Conservation (phyloP, 176 grass and related monocot species). For the Oryza glaberrima region DNA sequence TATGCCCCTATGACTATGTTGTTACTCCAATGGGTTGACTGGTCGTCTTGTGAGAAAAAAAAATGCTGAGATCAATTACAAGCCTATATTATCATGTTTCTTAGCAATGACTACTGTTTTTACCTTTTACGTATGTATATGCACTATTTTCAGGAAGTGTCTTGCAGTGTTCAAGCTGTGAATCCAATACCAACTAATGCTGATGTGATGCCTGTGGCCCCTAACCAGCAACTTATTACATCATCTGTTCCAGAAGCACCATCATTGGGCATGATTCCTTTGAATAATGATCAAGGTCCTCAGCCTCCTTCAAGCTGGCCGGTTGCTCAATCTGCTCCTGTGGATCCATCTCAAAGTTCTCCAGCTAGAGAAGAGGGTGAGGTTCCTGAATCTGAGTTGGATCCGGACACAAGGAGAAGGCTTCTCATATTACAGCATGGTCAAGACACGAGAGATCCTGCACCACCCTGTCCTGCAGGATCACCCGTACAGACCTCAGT, state of each 20-base stretch:
- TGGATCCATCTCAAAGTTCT: conserved; percentile 66
- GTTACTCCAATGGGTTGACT: not conserved
- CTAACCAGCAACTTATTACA: conserved; percentile 49
- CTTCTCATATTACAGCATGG: conserved; percentile 95
- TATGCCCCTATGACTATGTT: conserved; percentile 21
- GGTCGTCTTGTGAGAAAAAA: conserved; percentile 1
- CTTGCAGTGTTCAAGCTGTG: conserved; percentile 49
- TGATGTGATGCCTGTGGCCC: conserved; percentile 39
- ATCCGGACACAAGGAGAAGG: conserved; percentile 87
- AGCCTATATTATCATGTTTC: conserved; percentile 24
- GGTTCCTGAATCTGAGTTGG: conserved; percentile 88
- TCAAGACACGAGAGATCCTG: conserved; percentile 77
- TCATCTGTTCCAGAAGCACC: conserved; percentile 42
- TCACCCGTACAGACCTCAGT: conserved; percentile 54
- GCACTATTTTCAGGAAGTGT: conserved; percentile 66
- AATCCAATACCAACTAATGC: conserved; percentile 57
- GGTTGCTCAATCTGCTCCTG: conserved; percentile 52
- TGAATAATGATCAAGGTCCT: conserved; percentile 48
- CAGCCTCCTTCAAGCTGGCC: conserved; percentile 50
- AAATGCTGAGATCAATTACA: not conserved
- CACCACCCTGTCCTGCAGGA: conserved; percentile 41
- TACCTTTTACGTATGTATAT: conserved; percentile 33
- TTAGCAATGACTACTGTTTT: conserved; percentile 24
- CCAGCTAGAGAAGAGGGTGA: conserved; percentile 89
- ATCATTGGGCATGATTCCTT: conserved; percentile 44